phyloP scores from a whole-genome alignment of 1,139 yeast species.

The Debaryomyces robertsiae region DNA sequence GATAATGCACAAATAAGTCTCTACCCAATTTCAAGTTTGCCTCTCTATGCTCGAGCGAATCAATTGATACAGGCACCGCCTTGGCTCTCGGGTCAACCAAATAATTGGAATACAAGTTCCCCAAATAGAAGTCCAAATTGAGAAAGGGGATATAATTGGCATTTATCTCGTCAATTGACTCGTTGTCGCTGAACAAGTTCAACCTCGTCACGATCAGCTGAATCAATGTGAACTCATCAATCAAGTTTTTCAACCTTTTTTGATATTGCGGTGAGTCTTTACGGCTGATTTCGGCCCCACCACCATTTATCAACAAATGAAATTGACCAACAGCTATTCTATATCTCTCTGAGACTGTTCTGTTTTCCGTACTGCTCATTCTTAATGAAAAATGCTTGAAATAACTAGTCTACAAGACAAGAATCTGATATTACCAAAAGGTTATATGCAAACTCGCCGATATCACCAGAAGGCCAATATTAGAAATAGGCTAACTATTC shows the following conservation, averaged over 20 bases:
- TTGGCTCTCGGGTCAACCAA: constrained; percentile 12
- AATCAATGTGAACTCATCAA: constrained; percentile 33
- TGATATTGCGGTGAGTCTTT: constrained; percentile 35
- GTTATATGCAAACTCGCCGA: neutral
- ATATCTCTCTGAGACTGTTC: constrained; percentile 26
- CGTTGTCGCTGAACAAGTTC: constrained; percentile 63
- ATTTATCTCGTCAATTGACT: constrained; percentile 56
- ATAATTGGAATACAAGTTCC: constrained; percentile 27
- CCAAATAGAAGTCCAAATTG: constrained; percentile 54
- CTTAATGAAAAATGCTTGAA: too few relatives aligned
- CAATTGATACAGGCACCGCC: constrained; percentile 15
- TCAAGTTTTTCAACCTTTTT: constrained; percentile 19
- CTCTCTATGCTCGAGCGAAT: constrained; percentile 30
- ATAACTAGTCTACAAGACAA: neutral
- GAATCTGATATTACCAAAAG: too few relatives aligned
- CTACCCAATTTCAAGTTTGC: constrained; percentile 46
- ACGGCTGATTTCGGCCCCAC: constrained; percentile 16
- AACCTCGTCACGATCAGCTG: constrained; percentile 29
- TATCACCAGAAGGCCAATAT: neutral
- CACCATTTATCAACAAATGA: constrained; percentile 9
- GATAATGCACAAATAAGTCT: constrained; percentile 45
- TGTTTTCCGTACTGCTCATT: constrained; percentile 10
- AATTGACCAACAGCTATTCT: constrained; percentile 17
- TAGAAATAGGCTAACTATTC: too few relatives aligned
- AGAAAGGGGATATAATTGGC: constrained; percentile 59